Evolutionary conservation across 2,329 filamentous ascomycete genomes (phyloP).

Genomic region (Sporothrix humicola): DNA sequence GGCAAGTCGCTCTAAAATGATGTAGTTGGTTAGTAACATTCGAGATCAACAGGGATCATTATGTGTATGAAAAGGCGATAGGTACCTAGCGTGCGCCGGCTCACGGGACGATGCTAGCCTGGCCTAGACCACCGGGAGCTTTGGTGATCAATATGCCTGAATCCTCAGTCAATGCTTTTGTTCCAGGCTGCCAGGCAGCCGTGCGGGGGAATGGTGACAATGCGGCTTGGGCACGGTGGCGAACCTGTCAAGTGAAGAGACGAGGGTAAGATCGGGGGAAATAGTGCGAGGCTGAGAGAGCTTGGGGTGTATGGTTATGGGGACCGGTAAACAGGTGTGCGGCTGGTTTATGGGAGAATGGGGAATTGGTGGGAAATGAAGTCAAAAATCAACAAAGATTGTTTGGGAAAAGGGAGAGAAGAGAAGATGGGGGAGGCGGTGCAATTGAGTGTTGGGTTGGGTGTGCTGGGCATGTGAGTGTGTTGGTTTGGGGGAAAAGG

Average conservation of each 20-base stretch:
- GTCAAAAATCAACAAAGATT: neutral
- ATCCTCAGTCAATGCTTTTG: neutral
- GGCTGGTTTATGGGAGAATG: no score
- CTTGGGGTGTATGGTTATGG: neutral
- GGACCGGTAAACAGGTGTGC: neutral
- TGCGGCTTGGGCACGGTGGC: slow-evolving; percentile 23
- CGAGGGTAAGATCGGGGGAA: neutral
- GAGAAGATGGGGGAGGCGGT: neutral
- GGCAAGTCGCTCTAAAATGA: neutral
- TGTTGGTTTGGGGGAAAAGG: neutral
- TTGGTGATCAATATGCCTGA: slow-evolving; percentile 11
- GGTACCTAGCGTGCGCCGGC: slow-evolving; percentile 7
- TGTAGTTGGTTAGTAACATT: neutral
- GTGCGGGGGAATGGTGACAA: slow-evolving; percentile 11
- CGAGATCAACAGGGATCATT: neutral
- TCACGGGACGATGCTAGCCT: slow-evolving; percentile 21
- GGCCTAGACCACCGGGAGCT: slow-evolving; percentile 12
- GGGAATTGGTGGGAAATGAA: neutral
- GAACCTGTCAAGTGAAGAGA: neutral
- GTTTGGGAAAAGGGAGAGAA: neutral
- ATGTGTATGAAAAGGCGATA: neutral
- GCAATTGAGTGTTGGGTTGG: neutral
- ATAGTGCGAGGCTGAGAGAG: slow-evolving; percentile 4
- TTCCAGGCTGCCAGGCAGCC: slow-evolving; percentile 21
- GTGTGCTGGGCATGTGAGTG: neutral